Conservation (phyloP, 2,329 filamentous ascomycete genomes). For the Penicillium griseofulvum region DNA sequence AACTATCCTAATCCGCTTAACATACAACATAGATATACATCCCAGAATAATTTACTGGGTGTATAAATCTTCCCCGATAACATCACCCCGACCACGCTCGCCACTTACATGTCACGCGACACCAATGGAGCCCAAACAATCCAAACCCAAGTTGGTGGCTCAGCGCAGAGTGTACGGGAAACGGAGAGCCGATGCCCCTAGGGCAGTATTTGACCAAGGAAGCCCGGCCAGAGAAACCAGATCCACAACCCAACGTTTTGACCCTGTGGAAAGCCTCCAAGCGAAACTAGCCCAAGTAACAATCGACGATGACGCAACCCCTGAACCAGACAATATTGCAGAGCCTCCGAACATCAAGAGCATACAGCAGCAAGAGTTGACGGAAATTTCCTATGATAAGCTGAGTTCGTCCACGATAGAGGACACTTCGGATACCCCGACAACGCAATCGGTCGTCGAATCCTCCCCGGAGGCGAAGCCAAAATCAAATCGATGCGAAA, state of each 20-base stretch:
- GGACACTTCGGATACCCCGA: background rate
- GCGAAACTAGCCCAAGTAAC: constrained; percentile 29
- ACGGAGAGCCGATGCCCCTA: constrained; percentile 32
- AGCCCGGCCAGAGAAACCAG: constrained; percentile 22
- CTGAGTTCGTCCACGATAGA: background rate
- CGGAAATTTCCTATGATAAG: background rate
- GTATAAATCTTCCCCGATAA: constrained; percentile 1
- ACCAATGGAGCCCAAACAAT: constrained; percentile 16
- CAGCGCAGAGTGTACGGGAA: constrained; percentile 39
- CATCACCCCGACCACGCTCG: constrained; percentile 16
- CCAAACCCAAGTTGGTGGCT: constrained; percentile 25
- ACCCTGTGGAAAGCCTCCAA: constrained; percentile 24
- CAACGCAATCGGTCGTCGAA: constrained; percentile 1
- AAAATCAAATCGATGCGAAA: constrained; percentile 15
- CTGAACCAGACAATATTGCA: background rate
- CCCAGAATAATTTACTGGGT: background rate
- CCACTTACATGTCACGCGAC: constrained; percentile 18
- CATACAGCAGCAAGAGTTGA: background rate
- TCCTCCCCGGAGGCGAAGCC: constrained; percentile 1
- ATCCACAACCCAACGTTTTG: constrained; percentile 4
- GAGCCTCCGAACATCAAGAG: background rate
- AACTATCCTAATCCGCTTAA: background rate
- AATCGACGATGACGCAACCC: constrained; percentile 18
- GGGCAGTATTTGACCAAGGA: constrained; percentile 36
- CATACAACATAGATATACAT: background rate